phyloP scores from a whole-genome alignment of 164 flowering plant species.

The Dillenia turbinata region DNA sequence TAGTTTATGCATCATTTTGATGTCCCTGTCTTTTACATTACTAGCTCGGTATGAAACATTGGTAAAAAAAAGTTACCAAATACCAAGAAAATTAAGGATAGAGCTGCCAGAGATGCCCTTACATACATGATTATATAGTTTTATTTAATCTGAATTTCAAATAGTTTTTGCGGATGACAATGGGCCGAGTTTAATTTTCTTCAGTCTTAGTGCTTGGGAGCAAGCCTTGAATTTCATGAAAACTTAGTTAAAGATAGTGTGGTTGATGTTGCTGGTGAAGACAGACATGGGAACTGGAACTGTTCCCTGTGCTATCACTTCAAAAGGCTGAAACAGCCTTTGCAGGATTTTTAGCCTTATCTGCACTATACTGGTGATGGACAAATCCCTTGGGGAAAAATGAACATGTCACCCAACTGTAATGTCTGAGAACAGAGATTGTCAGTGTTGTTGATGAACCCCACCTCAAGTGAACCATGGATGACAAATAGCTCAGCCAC shows the following conservation, averaged over 20 bases:
- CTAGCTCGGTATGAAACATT: too few species aligned
- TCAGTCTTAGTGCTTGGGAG: neutral
- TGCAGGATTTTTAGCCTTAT: neutral
- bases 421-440: conserved; percentile 21
- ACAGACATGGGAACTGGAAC: conserved; percentile 7
- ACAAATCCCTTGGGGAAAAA: conserved; percentile 25
- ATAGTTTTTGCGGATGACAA: too few species aligned
- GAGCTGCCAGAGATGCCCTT: too few species aligned
- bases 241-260: neutral
- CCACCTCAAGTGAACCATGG: conserved; percentile 18
- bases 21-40: too few species aligned
- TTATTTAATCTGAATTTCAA: too few species aligned
- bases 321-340: conserved; percentile 21
- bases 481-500: conserved; percentile 7
- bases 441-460: conserved; percentile 19
- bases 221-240: conserved; percentile 11
- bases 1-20: too few species aligned
- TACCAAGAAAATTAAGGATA: too few species aligned
- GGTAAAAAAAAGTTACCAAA: too few species aligned
- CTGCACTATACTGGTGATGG: conserved; percentile 20
- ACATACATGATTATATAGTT: too few species aligned
- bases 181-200: too few species aligned
- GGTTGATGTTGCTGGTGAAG: conserved; percentile 5
- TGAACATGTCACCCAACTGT: conserved; percentile 22
- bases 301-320: conserved; percentile 14